Conservation (phyloP, 495 filamentous ascomycete genomes). For the Talaromyces stipitatus region DNA sequence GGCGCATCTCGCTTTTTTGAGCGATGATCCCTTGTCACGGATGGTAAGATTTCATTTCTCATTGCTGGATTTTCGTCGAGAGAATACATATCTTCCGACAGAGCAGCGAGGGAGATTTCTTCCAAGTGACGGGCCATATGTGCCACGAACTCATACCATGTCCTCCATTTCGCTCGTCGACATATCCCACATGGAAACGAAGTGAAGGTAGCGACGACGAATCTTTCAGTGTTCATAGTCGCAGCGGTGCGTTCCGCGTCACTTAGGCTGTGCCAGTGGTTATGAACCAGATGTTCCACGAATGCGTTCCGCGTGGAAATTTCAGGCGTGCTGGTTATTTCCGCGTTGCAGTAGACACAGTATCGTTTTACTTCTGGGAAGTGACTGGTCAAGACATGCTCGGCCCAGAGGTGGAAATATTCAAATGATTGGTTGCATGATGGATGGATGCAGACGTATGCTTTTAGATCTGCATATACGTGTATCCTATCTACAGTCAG, state of each 20-base stretch:
- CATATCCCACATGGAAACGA: neutral
- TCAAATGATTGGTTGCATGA: neutral
- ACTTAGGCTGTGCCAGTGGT: neutral
- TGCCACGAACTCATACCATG: neutral
- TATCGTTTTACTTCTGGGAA: neutral
- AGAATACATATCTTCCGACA: neutral
- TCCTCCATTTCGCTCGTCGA: neutral
- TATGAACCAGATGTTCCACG: neutral
- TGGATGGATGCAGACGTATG: neutral
- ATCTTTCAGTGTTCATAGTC: neutral
- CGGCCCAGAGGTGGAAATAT: constrained; percentile 1
- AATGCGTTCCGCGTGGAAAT: neutral
- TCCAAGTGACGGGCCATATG: neutral
- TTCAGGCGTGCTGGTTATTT: neutral
- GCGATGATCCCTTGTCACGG: neutral
- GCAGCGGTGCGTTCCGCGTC: neutral
- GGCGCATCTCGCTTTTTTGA: neutral
- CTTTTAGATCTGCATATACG: constrained; percentile 2
- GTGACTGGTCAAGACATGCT: neutral
- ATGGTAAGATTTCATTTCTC: no score
- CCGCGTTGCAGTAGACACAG: neutral
- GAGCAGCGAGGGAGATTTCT: neutral
- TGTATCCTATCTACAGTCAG: neutral
- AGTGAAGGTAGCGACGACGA: neutral
- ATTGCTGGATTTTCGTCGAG: neutral